Conservation (phyloP, 2,329 filamentous ascomycete genomes). For the Coleophoma eucalyptorum region DNA sequence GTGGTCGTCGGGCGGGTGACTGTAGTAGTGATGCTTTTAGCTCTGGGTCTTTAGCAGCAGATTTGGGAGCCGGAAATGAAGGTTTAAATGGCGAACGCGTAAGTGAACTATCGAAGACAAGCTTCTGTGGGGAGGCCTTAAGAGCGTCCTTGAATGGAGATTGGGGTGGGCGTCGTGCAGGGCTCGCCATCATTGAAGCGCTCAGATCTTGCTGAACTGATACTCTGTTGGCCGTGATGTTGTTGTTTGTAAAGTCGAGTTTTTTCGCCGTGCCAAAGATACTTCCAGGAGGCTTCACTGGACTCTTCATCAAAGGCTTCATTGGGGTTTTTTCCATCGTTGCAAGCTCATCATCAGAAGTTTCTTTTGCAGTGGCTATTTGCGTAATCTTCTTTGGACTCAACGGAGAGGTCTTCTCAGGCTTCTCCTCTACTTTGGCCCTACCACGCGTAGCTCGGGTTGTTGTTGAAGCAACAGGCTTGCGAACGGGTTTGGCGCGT, state of each 20-base stretch:
- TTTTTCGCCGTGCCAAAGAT: slow-evolving; percentile 29
- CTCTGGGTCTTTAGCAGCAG: slow-evolving; percentile 9
- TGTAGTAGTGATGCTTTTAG: slow-evolving; percentile 27
- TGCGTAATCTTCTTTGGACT: slow-evolving; percentile 64
- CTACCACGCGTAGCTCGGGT: slow-evolving; percentile 25
- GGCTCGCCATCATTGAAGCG: slow-evolving; percentile 43
- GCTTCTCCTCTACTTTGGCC: slow-evolving; percentile 25
- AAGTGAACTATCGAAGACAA: slow-evolving; percentile 21
- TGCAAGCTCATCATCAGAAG: slow-evolving; percentile 58
- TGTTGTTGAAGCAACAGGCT: slow-evolving; percentile 28
- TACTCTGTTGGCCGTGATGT: slow-evolving; percentile 24
- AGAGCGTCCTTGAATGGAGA: slow-evolving; percentile 52
- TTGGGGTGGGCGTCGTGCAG: slow-evolving; percentile 48
- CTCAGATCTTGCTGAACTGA: slow-evolving; percentile 31
- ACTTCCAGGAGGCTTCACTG: slow-evolving; percentile 43
- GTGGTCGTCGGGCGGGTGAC: slow-evolving; percentile 26
- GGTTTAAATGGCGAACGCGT: slow-evolving; percentile 25
- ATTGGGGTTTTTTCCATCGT: slow-evolving; percentile 45
- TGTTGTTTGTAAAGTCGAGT: slow-evolving; percentile 26
- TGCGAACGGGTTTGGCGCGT: slow-evolving; percentile 45
- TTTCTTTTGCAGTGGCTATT: slow-evolving; percentile 41
- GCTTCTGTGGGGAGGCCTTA: slow-evolving; percentile 51
- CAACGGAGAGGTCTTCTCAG: slow-evolving; percentile 45
- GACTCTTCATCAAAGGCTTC: slow-evolving; percentile 50
- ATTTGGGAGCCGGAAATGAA: slow-evolving; percentile 18